phyloP scores from a whole-genome alignment of 306 rosid species.

The Erythrophleum fordii region DNA sequence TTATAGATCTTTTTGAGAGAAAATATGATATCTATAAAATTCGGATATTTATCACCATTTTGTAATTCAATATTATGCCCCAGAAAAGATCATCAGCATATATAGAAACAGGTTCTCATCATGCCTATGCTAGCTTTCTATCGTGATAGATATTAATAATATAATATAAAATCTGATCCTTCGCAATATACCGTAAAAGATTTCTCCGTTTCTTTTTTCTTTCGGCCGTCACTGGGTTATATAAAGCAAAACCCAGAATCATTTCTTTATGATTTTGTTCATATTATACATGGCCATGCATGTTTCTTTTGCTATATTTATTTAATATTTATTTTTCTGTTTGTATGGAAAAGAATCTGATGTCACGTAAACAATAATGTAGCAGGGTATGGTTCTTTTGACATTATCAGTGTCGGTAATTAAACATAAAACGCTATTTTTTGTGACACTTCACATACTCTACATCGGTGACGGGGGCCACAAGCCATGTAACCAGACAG shows the following conservation, averaged over 20 bases:
- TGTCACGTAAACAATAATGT: not conserved
- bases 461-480: slow-evolving; percentile 79
- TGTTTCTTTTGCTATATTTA: not conserved
- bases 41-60: too few species aligned
- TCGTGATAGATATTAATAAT: not conserved
- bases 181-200: not conserved
- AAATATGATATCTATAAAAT: too few species aligned
- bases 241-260: not conserved
- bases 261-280: not conserved
- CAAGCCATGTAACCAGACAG: slow-evolving; percentile 73
- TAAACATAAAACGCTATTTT: slow-evolving; percentile 32
- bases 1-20: too few species aligned
- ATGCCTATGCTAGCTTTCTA: not conserved
- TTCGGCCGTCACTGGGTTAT: too few species aligned
- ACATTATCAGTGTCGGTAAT: slow-evolving; percentile 59
- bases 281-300: not conserved
- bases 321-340: not conserved
- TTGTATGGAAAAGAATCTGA: slow-evolving; percentile 16
- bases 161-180: not conserved
- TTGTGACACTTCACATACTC: slow-evolving; percentile 54
- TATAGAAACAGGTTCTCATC: too few species aligned
- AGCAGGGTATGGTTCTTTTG: slow-evolving; percentile 60
- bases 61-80: too few species aligned
- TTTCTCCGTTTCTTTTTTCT: not conserved
- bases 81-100: too few species aligned